Evolutionary conservation across 2,329 filamentous ascomycete species (phyloP), one percentile per base, ranked within the genome.

Genomic region (Fusarium sp.): DNA sequence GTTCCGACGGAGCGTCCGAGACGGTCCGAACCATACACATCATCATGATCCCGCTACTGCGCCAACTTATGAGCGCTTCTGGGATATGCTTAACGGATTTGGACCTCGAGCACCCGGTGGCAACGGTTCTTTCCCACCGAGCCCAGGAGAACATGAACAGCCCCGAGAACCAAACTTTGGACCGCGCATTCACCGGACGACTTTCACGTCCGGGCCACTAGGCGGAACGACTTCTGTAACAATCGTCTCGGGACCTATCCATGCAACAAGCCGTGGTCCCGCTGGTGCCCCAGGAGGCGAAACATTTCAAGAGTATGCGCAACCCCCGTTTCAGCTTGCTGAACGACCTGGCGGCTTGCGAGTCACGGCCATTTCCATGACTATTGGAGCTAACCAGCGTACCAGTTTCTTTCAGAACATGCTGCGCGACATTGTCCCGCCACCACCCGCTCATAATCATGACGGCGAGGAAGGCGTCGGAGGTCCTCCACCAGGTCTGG

Each of bases 221-320:
- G 80, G 81, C 15, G 83, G 85, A 13, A 82, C 84, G 20, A 84
- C 86, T 7, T 87, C 84, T 38, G 83, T 89, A 63, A 89, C 87
- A 18, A 85, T 88, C 60, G 83, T 85, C 39, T 84, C 84, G 28
- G 83, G 81, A 22, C 80, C 84, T 33, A 63, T 81, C 13, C 70
- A 79, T 44, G 61, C 66, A 44, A 47, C 59, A 63, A 63, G 63
- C 54, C 41, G 61, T 36, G 73, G 52, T 42, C 67, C 55, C 36
- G 68, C 73, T 12, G 75, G 78, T 69, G 49, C 71, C n/a, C 68
- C 61, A 45, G 69, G 63, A 56, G 52, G 75, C 35, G 84, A 87
- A 61, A 81, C 82, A 15, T 89, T 89, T 75, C 85, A 86, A 80
- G 80, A 85, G 88, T 89, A 85, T 67, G 85, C 79, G 69, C 52